Percentiles rank a stretch among this genome's conserved stretches.
phyloP scores from a whole-genome alignment of 805 yeast genomes.

The Maudiozyma saulgeensis region DNA sequence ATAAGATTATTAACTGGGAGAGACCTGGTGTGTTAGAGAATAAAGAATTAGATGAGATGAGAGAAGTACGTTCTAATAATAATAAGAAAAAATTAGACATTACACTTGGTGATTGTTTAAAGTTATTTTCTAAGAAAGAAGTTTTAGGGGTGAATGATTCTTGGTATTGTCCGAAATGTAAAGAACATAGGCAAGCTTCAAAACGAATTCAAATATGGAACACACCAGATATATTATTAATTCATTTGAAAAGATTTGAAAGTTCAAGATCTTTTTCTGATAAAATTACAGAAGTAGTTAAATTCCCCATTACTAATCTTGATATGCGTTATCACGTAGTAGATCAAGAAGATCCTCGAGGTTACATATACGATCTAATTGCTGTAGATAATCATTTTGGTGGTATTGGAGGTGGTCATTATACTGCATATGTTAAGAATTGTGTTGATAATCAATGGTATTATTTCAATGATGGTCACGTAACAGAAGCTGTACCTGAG shows the following conservation, averaged over 20 bases:
- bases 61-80: conserved; percentile 22
- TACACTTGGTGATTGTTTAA: conserved; percentile 64
- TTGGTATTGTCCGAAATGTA: conserved; percentile 90
- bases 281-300: conserved; percentile 75
- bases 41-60: conserved; percentile 43
- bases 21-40: conserved; percentile 41
- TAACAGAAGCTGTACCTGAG: conserved; percentile 48
- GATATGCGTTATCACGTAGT: conserved; percentile 58
- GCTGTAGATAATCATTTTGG: conserved; percentile 96
- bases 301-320: conserved; percentile 77
- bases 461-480: conserved; percentile 80
- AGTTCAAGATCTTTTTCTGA: conserved; percentile 78
- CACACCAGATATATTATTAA: conserved; percentile 83
- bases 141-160: conserved; percentile 78
- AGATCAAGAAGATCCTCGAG: conserved; percentile 19
- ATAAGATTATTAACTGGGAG: conserved; percentile 49
- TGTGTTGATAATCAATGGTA: conserved; percentile 75
- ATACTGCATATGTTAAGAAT: conserved; percentile 82
- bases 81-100: conserved; percentile 32
- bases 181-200: conserved; percentile 82
- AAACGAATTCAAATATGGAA: conserved; percentile 88
- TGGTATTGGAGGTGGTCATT: conserved; percentile 95
- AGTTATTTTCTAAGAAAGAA: conserved; percentile 69
- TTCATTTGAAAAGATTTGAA: conserved; percentile 85
- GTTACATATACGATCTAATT: conserved; percentile 63